Evolutionary conservation across 78 protist genomes (phyloP).

Genomic region (Dictyostelium firmibasis): DNA sequence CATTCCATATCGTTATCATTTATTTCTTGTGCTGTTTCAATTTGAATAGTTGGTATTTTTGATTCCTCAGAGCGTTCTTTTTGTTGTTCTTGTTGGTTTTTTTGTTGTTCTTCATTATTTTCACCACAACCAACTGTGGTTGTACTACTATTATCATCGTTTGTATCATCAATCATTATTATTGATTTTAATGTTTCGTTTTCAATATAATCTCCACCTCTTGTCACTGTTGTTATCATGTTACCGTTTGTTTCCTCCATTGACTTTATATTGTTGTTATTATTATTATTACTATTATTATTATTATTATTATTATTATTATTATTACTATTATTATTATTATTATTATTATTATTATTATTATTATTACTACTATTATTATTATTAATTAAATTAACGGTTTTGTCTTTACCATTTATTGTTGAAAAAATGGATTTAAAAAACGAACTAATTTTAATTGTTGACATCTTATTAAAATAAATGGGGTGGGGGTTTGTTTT

Average conservation of each 20-base stretch:
- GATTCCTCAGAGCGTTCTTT: neutral
- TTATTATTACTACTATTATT: neutral
- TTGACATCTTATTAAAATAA: neutral
- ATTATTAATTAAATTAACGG: neutral
- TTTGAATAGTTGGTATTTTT: neutral
- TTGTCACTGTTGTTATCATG: neutral
- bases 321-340: neutral
- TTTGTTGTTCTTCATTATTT: neutral
- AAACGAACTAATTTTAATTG: neutral
- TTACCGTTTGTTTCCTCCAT: neutral
- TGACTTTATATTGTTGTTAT: too few species aligned
- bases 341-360: neutral
- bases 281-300: too few species aligned
- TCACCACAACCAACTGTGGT: neutral
- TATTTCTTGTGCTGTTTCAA: neutral
- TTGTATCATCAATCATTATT: neutral
- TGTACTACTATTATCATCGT: conserved; percentile 12
- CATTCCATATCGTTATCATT: conserved; percentile 12
- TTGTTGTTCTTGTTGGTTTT: neutral
- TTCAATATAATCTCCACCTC: neutral
- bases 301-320: neutral
- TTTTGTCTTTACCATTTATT: neutral
- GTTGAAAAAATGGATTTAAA: conserved; percentile 12
- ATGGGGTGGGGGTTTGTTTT: neutral
- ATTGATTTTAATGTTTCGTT: neutral